Evolutionary conservation across 371 early-diverging fungal genomes (phyloP), one percentile per base, ranked within the genome.

Genomic region (Mortierella sp.): DNA sequence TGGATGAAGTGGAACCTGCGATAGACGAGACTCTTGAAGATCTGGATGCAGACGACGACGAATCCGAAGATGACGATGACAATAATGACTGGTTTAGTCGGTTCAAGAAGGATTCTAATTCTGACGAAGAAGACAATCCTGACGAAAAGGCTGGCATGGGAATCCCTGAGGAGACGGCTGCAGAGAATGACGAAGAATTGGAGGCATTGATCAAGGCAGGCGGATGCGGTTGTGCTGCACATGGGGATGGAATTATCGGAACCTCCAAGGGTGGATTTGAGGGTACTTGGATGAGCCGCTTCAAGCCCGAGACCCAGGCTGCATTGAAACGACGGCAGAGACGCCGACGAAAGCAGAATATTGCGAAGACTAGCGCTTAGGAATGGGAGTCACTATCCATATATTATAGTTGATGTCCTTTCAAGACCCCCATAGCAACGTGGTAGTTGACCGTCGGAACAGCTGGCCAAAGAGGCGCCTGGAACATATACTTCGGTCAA

Each of bases 1-100:
- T 81, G 5, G 80, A 76, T 24, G 80, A 68, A 7, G 78, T 71
- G 28, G 64, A 58, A 45, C 80, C 80, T 1, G 81, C 80, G 6
- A 47, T 67, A 12, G 81, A 81, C 9, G 73, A 74, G 14, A 70
- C 67, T 13, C 26, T 60, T 9, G 73, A 74, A 16, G 74, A 71
- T 13, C 26, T 60, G 31, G 78, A 78, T 4, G 62, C 56, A 10
- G 78, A 66, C 5, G 6, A 30, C 34, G 73, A 73, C 27, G 68
- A 73, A n/a, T 63, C 56, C 2, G 73, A 67, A 0, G 69, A 73
- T 45, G 74, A 69, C 1, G 58, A 72, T 7, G 64, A 59, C 10
- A 3, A 50, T 9, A 28, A 27, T 28, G 12, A 27, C 7, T 27
- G 30, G 14, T 34, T 7, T 34, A 4, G 34, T 7, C 34, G 34